Evolutionary conservation across 768 basidiomycete species (phyloP).

Genomic region (Kwoniella dejecticola): DNA sequence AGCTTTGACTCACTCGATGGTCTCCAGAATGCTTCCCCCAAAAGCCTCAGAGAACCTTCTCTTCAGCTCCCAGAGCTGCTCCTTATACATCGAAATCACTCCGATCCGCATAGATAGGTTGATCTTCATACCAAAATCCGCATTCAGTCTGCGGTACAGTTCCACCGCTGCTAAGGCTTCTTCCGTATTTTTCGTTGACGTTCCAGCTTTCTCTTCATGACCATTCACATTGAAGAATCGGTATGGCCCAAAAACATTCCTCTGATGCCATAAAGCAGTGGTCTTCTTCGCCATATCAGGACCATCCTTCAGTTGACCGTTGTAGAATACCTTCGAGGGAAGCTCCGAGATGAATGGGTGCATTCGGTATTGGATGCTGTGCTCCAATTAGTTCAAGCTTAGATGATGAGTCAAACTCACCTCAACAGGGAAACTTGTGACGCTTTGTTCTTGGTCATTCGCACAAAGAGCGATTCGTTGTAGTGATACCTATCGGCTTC

Average conservation of each 20-base stretch:
- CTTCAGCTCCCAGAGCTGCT: slow-evolving; percentile 76
- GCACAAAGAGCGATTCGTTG: slow-evolving; percentile 83
- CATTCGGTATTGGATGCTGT: slow-evolving; percentile 98
- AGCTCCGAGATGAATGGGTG: slow-evolving; percentile 91
- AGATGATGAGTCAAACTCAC: slow-evolving; percentile 57
- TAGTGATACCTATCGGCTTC: slow-evolving; percentile 69
- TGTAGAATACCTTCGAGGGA: slow-evolving; percentile 86
- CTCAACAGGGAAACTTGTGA: slow-evolving; percentile 89
- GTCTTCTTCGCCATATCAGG: slow-evolving; percentile 85
- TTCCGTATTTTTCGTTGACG: slow-evolving; percentile 72
- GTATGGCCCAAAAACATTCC: slow-evolving; percentile 78
- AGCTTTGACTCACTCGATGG: slow-evolving; percentile 63
- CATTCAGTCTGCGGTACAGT: slow-evolving; percentile 70
- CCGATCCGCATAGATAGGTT: slow-evolving; percentile 65
- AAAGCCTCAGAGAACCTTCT: slow-evolving; percentile 70
- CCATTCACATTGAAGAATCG: slow-evolving; percentile 85
- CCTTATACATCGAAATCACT: slow-evolving; percentile 92
- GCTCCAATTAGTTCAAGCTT: neutral
- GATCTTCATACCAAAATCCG: slow-evolving; percentile 60
- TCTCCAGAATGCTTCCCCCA: slow-evolving; percentile 68
- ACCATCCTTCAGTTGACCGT: slow-evolving; percentile 76
- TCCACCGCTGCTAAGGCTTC: slow-evolving; percentile 77
- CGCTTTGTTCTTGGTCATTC: slow-evolving; percentile 75
- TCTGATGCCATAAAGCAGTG: slow-evolving; percentile 77
- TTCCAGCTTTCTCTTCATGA: slow-evolving; percentile 65